Conservation (phyloP, 495 filamentous ascomycete species). For the Lindgomyces ingoldianus region DNA sequence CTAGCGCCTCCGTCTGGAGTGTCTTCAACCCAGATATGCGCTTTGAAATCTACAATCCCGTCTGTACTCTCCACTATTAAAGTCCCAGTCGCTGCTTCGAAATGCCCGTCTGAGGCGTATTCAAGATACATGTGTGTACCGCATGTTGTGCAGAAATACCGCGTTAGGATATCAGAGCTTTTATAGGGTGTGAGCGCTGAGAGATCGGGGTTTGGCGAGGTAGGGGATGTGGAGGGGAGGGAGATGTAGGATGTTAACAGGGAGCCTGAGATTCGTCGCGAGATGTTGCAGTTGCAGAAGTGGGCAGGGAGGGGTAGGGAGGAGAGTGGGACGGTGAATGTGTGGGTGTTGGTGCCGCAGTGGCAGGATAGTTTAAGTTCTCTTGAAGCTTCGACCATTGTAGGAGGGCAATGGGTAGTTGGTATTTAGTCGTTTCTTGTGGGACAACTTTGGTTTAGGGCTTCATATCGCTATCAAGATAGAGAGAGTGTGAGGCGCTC, state of each 20-base stretch:
- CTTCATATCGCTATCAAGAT: too few relatives aligned
- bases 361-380: constrained; percentile 53
- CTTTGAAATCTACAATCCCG: constrained; percentile 45
- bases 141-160: constrained; percentile 70
- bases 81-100: constrained; percentile 50
- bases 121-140: constrained; percentile 61
- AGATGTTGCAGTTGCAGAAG: constrained; percentile 67
- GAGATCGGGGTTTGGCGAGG: constrained; percentile 38
- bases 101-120: constrained; percentile 31
- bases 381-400: neutral
- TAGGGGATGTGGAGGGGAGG: constrained; percentile 40
- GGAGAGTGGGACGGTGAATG: constrained; percentile 45
- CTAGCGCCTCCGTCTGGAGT: constrained; percentile 62
- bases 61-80: constrained; percentile 42
- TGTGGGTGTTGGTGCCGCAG: constrained; percentile 54
- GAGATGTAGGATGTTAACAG: constrained; percentile 57
- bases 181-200: constrained; percentile 52
- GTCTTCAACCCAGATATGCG: constrained; percentile 54
- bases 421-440: constrained; percentile 56
- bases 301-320: constrained; percentile 42
- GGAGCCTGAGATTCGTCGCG: constrained; percentile 61
- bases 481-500: too few relatives aligned
- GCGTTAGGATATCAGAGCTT: constrained; percentile 51
- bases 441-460: constrained; percentile 49
- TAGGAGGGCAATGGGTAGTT: constrained; percentile 51